Conservation (phyloP, 345 rosid species). For the Hypericum androsaemum region DNA sequence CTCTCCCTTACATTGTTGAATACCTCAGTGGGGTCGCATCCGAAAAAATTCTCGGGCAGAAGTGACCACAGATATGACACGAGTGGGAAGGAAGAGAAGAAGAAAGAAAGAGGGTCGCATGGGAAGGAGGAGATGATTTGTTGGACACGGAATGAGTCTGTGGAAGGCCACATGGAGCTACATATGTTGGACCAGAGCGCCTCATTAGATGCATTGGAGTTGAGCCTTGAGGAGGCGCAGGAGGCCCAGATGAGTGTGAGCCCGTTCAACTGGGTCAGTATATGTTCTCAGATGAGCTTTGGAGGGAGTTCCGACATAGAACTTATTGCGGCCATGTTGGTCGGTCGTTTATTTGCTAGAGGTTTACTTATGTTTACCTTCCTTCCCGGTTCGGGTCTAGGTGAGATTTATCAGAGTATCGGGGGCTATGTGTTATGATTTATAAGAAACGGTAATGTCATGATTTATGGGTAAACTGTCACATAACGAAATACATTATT, state of each 20-base stretch:
- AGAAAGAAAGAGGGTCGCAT: slow-evolving; percentile 53
- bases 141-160: slow-evolving; percentile 27
- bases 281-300: slow-evolving; percentile 47
- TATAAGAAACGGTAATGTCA: no score
- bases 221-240: no score
- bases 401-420: no score
- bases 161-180: slow-evolving; percentile 67
- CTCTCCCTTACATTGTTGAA: slow-evolving; percentile 33
- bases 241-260: slow-evolving; percentile 51
- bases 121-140: slow-evolving; percentile 33
- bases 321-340: not conserved
- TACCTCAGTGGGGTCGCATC: slow-evolving; percentile 13
- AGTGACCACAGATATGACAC: not conserved
- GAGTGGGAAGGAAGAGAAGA: slow-evolving; percentile 46
- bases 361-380: no score
- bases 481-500: no score
- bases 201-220: slow-evolving; percentile 32
- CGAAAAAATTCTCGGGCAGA: not conserved
- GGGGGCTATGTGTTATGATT: no score
- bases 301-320: slow-evolving; percentile 36
- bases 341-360: not conserved
- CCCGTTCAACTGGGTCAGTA: slow-evolving; percentile 67
- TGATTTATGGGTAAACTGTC: no score
- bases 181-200: slow-evolving; percentile 48
- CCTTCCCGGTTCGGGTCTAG: no score